Conservation (phyloP, 192 early-diverging fungal genomes). For the Coemansia sp. region DNA sequence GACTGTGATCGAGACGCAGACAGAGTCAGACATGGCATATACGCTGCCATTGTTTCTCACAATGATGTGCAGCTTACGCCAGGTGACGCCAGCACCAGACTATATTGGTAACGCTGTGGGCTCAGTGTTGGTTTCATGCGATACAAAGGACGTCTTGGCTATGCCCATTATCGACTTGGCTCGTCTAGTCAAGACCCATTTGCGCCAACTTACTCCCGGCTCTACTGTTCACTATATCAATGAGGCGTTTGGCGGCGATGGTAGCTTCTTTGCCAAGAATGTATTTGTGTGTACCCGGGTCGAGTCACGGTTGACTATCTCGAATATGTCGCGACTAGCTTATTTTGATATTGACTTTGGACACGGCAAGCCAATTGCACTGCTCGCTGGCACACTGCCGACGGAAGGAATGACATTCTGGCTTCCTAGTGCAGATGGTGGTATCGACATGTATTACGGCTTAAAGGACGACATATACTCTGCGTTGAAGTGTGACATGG, state of each 20-base stretch:
- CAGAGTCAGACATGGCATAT: not conserved
- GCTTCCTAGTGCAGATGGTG: conserved; percentile 27
- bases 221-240: not conserved
- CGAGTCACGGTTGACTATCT: conserved; percentile 20
- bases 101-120: conserved; percentile 38
- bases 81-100: conserved; percentile 6
- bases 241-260: conserved; percentile 4
- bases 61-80: conserved; percentile 25
- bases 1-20: not conserved
- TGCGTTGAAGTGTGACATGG: conserved; percentile 17
- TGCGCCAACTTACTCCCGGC: not conserved
- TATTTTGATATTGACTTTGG: conserved; percentile 32
- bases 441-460: conserved; percentile 7
- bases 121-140: conserved; percentile 14
- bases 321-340: conserved; percentile 30
- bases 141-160: conserved; percentile 4
- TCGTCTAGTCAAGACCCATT: not conserved
- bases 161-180: not conserved
- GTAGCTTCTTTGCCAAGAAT: conserved; percentile 9
- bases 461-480: conserved; percentile 7
- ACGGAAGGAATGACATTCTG: conserved; percentile 12
- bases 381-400: not conserved
- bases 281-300: conserved; percentile 2
- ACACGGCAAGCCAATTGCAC: conserved; percentile 9
- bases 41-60: conserved; percentile 15